A percentile compares a stretch with the other conserved stretches of the same genome.
These are phyloP conservation scores for Claviceps humidiphila DNA, from an alignment of 2,329 filamentous ascomycete species.

Conservation along the genomic window DNA sequence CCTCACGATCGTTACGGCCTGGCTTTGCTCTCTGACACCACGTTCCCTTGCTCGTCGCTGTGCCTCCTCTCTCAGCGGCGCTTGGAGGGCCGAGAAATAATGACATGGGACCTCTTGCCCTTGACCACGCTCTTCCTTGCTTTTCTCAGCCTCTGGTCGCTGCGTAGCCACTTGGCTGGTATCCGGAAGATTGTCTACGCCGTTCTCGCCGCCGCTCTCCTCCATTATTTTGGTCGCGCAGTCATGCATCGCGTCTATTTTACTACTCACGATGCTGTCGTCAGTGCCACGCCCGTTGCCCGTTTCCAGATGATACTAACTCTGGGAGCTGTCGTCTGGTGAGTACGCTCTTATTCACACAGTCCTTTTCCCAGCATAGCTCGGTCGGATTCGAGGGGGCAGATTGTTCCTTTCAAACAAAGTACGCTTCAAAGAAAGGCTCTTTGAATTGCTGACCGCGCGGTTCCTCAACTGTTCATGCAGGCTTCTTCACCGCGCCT, in stretches of 20 bases:
- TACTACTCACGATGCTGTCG: conserved; percentile 19
- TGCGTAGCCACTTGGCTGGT: conserved; percentile 20
- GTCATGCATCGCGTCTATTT: conserved; percentile 17
- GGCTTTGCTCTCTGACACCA: not conserved
- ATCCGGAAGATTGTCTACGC: conserved; percentile 19
- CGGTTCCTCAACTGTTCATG: not conserved
- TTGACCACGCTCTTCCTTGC: conserved; percentile 27
- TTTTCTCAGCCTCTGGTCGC: conserved; percentile 25
- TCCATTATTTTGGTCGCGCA: conserved; percentile 21
- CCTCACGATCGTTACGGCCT: not conserved
- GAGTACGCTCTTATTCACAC: conserved; percentile 14
- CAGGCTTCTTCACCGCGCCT: conserved; percentile 75
- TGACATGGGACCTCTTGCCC: conserved; percentile 29
- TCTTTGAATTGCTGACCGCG: not conserved
- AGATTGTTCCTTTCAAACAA: not conserved
- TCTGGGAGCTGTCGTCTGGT: conserved; percentile 41
- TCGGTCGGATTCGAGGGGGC: no score
- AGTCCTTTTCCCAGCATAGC: not conserved
- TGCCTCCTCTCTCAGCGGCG: conserved; percentile 1
- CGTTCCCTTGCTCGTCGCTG: not conserved
- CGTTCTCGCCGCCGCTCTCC: conserved; percentile 18
- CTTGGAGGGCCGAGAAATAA: conserved; percentile 22
- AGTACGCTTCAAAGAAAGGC: not conserved
- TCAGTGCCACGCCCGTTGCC: conserved; percentile 33
- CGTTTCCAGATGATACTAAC: conserved; percentile 44